These are phyloP conservation scores for Metschnikowia matae DNA, from an alignment of 805 yeast species.

Conservation along the genomic window DNA sequence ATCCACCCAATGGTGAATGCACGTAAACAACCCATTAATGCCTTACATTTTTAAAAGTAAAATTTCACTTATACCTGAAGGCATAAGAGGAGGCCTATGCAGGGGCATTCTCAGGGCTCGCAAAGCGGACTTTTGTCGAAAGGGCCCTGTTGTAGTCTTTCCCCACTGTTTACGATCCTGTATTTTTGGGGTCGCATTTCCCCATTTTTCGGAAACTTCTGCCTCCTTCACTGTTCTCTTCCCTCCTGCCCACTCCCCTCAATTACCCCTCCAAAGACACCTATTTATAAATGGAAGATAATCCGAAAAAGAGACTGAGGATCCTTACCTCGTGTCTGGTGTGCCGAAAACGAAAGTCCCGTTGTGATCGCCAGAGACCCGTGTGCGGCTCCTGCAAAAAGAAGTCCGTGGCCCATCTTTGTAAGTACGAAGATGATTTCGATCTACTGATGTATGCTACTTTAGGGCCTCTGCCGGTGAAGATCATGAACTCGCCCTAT, in stretches of 20 bases:
- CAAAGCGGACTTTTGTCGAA: background rate
- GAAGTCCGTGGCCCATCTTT: constrained; percentile 41
- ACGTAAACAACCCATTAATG: background rate
- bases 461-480: background rate
- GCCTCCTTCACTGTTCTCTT: background rate
- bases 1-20: background rate
- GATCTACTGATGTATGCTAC: background rate
- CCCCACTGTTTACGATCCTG: constrained; percentile 1
- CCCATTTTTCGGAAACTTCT: background rate
- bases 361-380: constrained; percentile 41
- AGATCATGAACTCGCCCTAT: constrained; percentile 10
- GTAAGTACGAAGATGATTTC: constrained; percentile 31
- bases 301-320: constrained; percentile 32
- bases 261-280: background rate
- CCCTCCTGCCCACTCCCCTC: background rate
- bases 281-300: background rate
- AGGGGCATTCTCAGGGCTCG: background rate
- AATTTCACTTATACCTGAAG: background rate
- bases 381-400: constrained; percentile 41
- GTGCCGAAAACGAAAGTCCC: constrained; percentile 40
- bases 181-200: background rate
- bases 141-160: background rate
- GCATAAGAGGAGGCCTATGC: background rate
- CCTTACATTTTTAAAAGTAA: background rate
- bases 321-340: constrained; percentile 43